Evolutionary conservation across 2,329 filamentous ascomycete species (phyloP), one percentile per base, ranked within the genome.

Genomic region (Teratosphaeria viscida): DNA sequence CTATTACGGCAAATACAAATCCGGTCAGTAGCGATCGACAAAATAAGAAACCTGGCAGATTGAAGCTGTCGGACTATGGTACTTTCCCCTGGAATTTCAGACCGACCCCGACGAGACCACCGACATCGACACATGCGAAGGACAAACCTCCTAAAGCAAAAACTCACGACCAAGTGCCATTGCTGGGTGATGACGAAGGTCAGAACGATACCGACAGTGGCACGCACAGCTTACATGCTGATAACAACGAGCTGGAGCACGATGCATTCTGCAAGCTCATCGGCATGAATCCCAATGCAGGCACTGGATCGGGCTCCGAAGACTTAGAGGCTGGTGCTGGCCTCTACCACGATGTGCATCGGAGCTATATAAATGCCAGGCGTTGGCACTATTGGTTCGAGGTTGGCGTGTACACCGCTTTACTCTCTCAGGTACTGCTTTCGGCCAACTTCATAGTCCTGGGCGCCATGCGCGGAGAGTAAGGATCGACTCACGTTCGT

Each of bases 401-500:
- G 56, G 29, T 58, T 8, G 52, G 56, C 29, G 34, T 57, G n/a
- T 61, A 61, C 32, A 39, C 53, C 8, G 56, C 59, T 7, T 27
- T 62, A 37, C 57, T 62, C 23, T 49, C 35, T 14, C 61, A 62
- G 56, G 56, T 61, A n/a, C 57, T 62, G 26, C 54, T 62, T 14
- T 58, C 61, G 7, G 57, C 59, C n/a, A 60, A 55, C 7, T 61
- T 62, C 47, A 54, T 62, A 43, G 54, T 62, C 27, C 47, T 62
- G 5, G 56, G 54, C 19, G 59, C 56, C 7, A 52, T 62, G 43
- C 52, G 53, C 32, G 59, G 59, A 29, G 59, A 61, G 58, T 59
- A 34, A 32, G 58, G 43, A 27, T 29, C 29, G 12, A n/a, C 14
- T 14, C 10, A 32, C 26, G 3, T 29, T 57, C 14, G 12, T 23